Evolutionary conservation across 371 early-diverging fungal species (phyloP).

Genomic region (Zopfochytrium polystomum): DNA sequence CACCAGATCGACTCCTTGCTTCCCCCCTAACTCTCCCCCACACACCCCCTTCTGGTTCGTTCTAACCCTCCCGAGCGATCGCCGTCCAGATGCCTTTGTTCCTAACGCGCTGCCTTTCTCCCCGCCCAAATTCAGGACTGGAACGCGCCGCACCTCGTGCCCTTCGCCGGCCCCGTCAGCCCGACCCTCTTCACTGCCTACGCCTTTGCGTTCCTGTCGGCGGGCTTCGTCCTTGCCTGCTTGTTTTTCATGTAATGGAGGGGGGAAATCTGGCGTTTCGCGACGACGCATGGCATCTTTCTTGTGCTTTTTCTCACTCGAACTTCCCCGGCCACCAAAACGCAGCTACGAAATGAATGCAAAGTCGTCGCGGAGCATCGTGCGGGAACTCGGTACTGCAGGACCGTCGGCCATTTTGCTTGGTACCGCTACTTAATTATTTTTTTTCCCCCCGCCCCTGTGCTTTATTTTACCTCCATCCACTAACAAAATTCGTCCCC

Average conservation of each 20-base stretch:
- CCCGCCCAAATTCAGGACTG: no score
- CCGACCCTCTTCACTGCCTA: constrained; percentile 19
- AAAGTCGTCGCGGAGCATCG: constrained; percentile 11
- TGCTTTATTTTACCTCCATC: constrained; percentile 4
- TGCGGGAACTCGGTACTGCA: constrained; percentile 18
- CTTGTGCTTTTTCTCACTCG: not conserved
- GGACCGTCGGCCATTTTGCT: constrained; percentile 21
- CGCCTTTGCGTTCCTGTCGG: constrained; percentile 6
- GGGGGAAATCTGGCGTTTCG: not conserved
- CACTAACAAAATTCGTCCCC: no score
- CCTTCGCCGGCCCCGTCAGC: constrained; percentile 14
- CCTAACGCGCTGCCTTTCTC: no score
- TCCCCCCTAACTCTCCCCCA: not conserved
- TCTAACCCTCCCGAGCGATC: not conserved
- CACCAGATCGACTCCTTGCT: not conserved
- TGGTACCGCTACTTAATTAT: constrained; percentile 10
- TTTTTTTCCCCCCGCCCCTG: not conserved
- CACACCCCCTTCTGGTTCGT: not conserved
- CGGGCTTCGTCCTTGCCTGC: constrained; percentile 19
- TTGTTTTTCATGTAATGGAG: constrained; percentile 25
- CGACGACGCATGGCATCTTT: not conserved
- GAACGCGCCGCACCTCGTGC: not conserved
- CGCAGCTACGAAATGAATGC: constrained; percentile 24
- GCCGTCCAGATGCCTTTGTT: no score
- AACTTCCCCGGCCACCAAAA: not conserved